Conservation (phyloP, 257 asterid genomes). For the Gentiana dahurica region DNA sequence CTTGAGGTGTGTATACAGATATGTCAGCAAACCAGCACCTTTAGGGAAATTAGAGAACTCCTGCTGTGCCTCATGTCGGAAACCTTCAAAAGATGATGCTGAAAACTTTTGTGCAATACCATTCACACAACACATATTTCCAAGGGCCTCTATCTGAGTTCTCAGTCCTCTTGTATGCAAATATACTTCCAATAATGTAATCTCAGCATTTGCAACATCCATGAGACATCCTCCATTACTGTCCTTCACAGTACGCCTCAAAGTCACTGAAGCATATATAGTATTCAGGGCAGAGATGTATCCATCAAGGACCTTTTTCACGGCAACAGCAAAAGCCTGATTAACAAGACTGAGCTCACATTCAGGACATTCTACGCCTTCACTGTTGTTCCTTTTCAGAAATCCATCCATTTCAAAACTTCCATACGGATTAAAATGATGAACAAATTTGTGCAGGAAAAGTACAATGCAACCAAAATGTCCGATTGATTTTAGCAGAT, state of each 20-base stretch:
- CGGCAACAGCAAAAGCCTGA: slow-evolving; percentile 92
- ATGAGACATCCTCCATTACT: slow-evolving; percentile 64
- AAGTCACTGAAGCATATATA: slow-evolving; percentile 54
- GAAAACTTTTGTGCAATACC: slow-evolving; percentile 51
- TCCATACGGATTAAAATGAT: slow-evolving; percentile 42
- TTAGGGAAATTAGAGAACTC: slow-evolving; percentile 59
- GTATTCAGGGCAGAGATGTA: slow-evolving; percentile 71
- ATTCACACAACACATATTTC: slow-evolving; percentile 64
- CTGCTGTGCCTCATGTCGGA: slow-evolving; percentile 37
- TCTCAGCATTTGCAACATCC: slow-evolving; percentile 60
- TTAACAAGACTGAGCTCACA: slow-evolving; percentile 46
- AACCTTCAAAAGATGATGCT: slow-evolving; percentile 38
- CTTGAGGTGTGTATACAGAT: slow-evolving; percentile 76
- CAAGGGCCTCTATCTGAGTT: slow-evolving; percentile 86
- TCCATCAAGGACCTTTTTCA: slow-evolving; percentile 69
- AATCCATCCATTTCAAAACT: slow-evolving; percentile 21
- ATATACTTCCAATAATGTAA: slow-evolving; percentile 78
- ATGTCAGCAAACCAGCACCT: slow-evolving; percentile 77
- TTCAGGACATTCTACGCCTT: slow-evolving; percentile 15
- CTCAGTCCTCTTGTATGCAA: slow-evolving; percentile 69
- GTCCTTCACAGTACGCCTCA: slow-evolving; percentile 50
- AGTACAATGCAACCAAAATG: slow-evolving; percentile 64
- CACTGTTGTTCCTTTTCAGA: slow-evolving; percentile 17
- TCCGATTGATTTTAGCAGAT: slow-evolving; percentile 69
- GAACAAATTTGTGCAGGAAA: slow-evolving; percentile 60